Evolutionary conservation across 176 grass and related monocot genomes (phyloP), one percentile per base, ranked within the genome.

Genomic region (Triticum timopheevii): DNA sequence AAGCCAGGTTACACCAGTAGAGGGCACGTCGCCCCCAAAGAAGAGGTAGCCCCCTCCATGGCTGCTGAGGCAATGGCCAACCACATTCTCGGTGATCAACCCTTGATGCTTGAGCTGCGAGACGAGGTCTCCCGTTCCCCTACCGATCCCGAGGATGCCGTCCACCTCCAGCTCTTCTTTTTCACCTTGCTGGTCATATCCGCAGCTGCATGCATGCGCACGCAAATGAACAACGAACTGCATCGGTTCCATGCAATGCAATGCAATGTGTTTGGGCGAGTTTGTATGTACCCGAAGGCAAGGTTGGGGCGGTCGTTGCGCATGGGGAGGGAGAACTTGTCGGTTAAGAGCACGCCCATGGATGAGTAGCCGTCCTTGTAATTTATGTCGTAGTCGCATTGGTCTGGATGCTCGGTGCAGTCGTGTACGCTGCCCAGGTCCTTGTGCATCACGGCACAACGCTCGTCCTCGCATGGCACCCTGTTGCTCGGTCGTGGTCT

Each of bases 21-120:
- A 22, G 3, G 68, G 68, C 5, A 70, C 66, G 16, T 92, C 93
- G 69, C 93, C 89, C 10, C 95, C 91, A 39, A 95, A 93, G 85
- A 98, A 95, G 80, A 98, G 87, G 77, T 89, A 90, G 2, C 95
- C 95, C 9, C 93, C 93, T 36, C 89, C 91, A 12, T 74, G 90
- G 1, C 85, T 66, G 65, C 93, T 82, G 31, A 98, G 86, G 28
- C 95, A 98, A 40, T 98, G 95, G 33, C 93, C 95, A 34, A 98
- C 10, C 6, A 95, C 93, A 69, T 93, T 95, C 68, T 90, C 92
- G 77, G 77, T 87, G 77, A 92, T 81, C 64, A 92, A 78, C 69
- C 95, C 93, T 73, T 89, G 91, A 54, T 89, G 88, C 77, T 92
- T 98, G 38, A 98, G 79, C 84, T 98, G 91, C 38, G 91, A 98